Conservation (phyloP, 2,329 filamentous ascomycete species). For the Penicillium palitans region DNA sequence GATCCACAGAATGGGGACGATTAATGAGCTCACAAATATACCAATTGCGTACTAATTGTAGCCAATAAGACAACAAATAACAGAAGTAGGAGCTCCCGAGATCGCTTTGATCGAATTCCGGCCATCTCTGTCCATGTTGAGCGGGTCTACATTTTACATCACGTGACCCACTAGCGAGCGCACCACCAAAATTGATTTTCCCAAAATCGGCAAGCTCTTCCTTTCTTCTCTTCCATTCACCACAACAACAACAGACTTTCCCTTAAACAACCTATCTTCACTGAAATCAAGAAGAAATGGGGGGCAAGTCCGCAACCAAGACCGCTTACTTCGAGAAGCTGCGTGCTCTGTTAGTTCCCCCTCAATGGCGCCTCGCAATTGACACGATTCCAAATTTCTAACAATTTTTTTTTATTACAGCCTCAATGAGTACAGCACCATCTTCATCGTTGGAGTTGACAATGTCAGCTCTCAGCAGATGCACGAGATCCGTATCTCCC, state of each 20-base stretch:
- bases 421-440: conserved; percentile 91
- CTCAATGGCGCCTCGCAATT: conserved; percentile 69
- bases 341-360: not conserved
- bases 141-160: conserved; percentile 15
- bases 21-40: not conserved
- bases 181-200: conserved; percentile 37
- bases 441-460: conserved; percentile 97
- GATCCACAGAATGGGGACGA: not conserved
- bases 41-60: not conserved
- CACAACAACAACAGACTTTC: conserved; percentile 50
- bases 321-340: conserved; percentile 98
- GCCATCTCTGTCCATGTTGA: conserved; percentile 5
- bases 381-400: not conserved
- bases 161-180: conserved; percentile 42
- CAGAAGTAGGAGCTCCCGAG: not conserved
- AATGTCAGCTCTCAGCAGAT: conserved; percentile 99
- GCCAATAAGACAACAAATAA: not conserved
- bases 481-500: conserved; percentile 96
- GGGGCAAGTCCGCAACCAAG: conserved; percentile 95
- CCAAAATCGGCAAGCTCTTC: conserved; percentile 24
- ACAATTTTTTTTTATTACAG: not conserved
- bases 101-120: conserved; percentile 4
- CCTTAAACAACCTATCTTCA: conserved; percentile 99
- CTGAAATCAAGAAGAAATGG: conserved; percentile 86
- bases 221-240: conserved; percentile 23